Conservation (phyloP, 2,329 filamentous ascomycete species). For the Pestalotiopsis sp. region DNA sequence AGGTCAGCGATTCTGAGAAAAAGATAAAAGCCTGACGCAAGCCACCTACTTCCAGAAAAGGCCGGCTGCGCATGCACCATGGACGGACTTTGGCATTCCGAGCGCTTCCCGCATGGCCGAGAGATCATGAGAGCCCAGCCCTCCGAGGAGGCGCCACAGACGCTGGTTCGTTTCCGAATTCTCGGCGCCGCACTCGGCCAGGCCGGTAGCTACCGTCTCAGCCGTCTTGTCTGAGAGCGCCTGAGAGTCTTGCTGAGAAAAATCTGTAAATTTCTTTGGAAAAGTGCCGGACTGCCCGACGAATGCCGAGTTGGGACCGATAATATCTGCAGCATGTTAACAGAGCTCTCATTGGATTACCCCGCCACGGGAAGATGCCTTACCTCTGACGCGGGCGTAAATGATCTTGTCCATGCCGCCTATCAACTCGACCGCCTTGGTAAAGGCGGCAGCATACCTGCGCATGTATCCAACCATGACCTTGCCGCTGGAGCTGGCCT, state of each 20-base stretch:
- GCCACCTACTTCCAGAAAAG: not conserved
- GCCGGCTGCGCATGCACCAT: not conserved
- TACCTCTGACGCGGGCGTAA: not conserved
- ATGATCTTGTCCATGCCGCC: not conserved
- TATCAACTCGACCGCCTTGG: not conserved
- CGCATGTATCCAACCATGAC: slow-evolving; percentile 1
- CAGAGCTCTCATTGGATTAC: not conserved
- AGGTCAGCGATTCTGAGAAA: not conserved
- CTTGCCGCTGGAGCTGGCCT: not conserved
- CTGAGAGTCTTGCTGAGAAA: not conserved
- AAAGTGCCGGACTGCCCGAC: not conserved
- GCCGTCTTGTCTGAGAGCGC: not conserved
- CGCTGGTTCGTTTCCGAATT: not conserved
- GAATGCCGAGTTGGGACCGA: not conserved
- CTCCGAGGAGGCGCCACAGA: not conserved
- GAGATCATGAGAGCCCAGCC: not conserved
- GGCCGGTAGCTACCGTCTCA: not conserved
- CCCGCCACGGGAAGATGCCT: not conserved
- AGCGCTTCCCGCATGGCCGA: not conserved
- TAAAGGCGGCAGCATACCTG: not conserved
- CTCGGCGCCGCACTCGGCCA: not conserved
- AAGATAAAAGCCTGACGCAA: not conserved
- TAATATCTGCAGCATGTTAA: not conserved
- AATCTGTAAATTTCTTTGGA: not conserved
- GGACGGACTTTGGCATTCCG: not conserved